phyloP scores from a whole-genome alignment of 352 stramenopile genomes.

The Pythium plurisporium region DNA sequence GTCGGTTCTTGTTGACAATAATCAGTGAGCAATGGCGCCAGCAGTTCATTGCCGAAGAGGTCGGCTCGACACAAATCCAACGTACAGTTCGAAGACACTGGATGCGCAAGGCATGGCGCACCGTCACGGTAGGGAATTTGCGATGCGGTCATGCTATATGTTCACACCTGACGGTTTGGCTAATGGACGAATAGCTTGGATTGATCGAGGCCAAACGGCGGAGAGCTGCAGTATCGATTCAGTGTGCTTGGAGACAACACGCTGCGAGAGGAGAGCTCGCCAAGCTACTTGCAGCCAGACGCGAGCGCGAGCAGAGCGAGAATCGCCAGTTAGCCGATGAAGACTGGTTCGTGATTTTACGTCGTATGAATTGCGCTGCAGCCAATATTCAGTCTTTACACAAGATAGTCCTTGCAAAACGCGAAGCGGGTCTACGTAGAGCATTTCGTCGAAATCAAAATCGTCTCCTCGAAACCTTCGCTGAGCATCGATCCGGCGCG shows the following conservation, averaged over 20 bases:
- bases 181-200: neutral
- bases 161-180: neutral
- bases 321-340: conserved; percentile 38
- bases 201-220: conserved; percentile 31
- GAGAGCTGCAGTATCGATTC: conserved; percentile 33
- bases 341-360: conserved; percentile 38
- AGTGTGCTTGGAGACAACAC: conserved; percentile 41
- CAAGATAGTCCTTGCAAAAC: conserved; percentile 30
- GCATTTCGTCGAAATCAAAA: conserved; percentile 25
- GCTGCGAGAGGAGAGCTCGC: conserved; percentile 22
- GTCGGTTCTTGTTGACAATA: conserved; percentile 39
- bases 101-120: conserved; percentile 21
- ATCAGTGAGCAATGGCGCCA: conserved; percentile 38
- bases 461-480: conserved; percentile 33
- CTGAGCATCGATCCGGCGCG: conserved; percentile 25
- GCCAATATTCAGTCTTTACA: conserved; percentile 51
- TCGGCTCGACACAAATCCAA: conserved; percentile 35
- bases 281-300: conserved; percentile 23
- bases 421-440: conserved; percentile 17
- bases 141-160: neutral
- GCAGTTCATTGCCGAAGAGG: conserved; percentile 40
- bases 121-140: conserved; percentile 22
- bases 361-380: conserved; percentile 35
- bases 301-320: conserved; percentile 28
- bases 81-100: conserved; percentile 15